A percentile compares a stretch with the other conserved stretches of the same genome.
phyloP scores from a whole-genome alignment of 495 filamentous ascomycete species.

The Amphirosellinia nigrospora region DNA sequence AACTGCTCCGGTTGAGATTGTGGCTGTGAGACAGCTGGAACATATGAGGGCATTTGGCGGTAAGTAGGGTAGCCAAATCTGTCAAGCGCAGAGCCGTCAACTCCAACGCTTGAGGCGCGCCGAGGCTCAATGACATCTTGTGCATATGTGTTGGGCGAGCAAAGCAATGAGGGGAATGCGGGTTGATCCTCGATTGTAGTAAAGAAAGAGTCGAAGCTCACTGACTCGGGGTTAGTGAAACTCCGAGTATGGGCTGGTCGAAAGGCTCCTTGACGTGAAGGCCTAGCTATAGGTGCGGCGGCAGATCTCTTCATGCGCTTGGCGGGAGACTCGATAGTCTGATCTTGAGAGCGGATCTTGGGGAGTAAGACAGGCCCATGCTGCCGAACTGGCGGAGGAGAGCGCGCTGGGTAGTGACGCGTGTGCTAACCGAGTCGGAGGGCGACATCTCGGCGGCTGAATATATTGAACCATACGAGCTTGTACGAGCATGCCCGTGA shows the following conservation, averaged over 20 bases:
- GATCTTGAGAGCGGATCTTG: conserved; percentile 86
- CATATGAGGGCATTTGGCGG: conserved; percentile 74
- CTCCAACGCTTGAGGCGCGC: conserved; percentile 70
- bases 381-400: conserved; percentile 74
- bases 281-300: conserved; percentile 35
- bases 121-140: conserved; percentile 55
- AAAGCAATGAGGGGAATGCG: conserved; percentile 52
- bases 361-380: conserved; percentile 84
- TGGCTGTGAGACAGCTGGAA: conserved; percentile 50
- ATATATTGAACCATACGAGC: conserved; percentile 60
- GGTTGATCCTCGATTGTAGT: conserved; percentile 44
- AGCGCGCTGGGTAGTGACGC: conserved; percentile 68
- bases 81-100: conserved; percentile 69
- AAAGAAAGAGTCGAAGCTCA: conserved; percentile 55
- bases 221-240: conserved; percentile 67
- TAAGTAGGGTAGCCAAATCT: conserved; percentile 83
- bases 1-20: conserved; percentile 49
- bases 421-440: conserved; percentile 71
- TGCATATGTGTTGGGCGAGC: conserved; percentile 72
- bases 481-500: conserved; percentile 55
- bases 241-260: conserved; percentile 65
- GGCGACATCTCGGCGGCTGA: conserved; percentile 76
- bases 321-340: conserved; percentile 60
- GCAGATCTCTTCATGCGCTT: conserved; percentile 51
- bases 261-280: conserved; percentile 41